These are phyloP conservation scores for Beauveria rudraprayagi DNA, from an alignment of 2,329 filamentous ascomycete species.

Conservation along the genomic window DNA sequence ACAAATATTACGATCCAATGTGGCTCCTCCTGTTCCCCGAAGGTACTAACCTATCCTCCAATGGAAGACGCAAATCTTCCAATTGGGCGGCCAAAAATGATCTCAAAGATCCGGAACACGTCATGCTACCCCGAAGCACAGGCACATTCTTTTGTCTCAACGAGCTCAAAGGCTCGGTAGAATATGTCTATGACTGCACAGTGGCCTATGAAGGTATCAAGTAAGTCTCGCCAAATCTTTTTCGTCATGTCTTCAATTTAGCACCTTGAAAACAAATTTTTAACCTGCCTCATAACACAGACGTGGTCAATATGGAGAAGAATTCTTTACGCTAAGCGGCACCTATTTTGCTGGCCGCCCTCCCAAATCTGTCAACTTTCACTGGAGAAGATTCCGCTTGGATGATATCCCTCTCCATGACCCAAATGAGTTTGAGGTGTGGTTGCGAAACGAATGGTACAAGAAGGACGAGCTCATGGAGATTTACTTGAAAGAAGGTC, in stretches of 20 bases:
- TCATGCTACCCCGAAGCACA: constrained; percentile 71
- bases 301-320: constrained; percentile 77
- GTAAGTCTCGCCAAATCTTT: constrained; percentile 44
- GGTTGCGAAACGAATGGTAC: constrained; percentile 80
- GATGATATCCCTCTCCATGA: constrained; percentile 73
- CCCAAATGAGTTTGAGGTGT: constrained; percentile 67
- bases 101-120: constrained; percentile 62
- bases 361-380: constrained; percentile 92
- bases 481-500: constrained; percentile 66
- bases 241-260: too few species aligned
- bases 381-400: constrained; percentile 82
- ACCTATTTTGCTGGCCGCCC: constrained; percentile 84
- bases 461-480: constrained; percentile 90
- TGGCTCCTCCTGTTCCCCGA: constrained; percentile 86
- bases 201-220: constrained; percentile 91
- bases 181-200: constrained; percentile 88
- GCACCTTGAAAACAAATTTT: not conserved
- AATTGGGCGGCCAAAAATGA: constrained; percentile 71
- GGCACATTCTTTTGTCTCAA: constrained; percentile 73
- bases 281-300: constrained; percentile 31
- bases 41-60: constrained; percentile 70
- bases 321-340: constrained; percentile 77
- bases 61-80: constrained; percentile 62
- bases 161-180: constrained; percentile 64
- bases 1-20: constrained; percentile 64